A percentile compares a stretch with the other conserved stretches of the same genome.
Conservation (phyloP, 176 grass and related monocot species). For the Canna indica region DNA sequence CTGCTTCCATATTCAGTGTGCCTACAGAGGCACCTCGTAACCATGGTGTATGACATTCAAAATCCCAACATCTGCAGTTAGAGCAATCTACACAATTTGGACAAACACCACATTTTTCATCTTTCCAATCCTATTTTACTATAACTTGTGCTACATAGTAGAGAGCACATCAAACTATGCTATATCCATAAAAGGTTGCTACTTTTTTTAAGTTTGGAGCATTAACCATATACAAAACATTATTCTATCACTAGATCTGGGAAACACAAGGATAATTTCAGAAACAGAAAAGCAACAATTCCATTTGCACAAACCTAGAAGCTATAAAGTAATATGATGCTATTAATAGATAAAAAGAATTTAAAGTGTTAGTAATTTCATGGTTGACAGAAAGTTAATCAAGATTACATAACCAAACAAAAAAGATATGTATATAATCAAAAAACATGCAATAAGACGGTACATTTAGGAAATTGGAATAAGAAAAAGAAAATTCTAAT, state of each 20-base stretch:
- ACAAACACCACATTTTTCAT: neutral
- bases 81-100: neutral
- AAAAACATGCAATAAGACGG: neutral
- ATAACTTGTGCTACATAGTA: neutral
- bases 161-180: neutral
- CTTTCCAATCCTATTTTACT: neutral
- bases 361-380: neutral
- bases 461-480: neutral
- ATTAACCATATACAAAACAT: neutral
- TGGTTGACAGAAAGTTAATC: neutral
- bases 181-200: neutral
- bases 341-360: neutral
- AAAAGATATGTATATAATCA: neutral
- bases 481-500: neutral
- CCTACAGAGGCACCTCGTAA: neutral
- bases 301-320: neutral
- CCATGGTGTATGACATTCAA: neutral
- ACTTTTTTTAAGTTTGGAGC: neutral
- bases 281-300: neutral
- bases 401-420: neutral
- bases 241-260: neutral
- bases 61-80: neutral
- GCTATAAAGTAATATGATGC: neutral
- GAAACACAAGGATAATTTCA: neutral
- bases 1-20: neutral